A percentile compares a stretch with the other conserved stretches of the same genome.
Conservation (phyloP, 2,329 filamentous ascomycete genomes). For the Aspergillus sp. region DNA sequence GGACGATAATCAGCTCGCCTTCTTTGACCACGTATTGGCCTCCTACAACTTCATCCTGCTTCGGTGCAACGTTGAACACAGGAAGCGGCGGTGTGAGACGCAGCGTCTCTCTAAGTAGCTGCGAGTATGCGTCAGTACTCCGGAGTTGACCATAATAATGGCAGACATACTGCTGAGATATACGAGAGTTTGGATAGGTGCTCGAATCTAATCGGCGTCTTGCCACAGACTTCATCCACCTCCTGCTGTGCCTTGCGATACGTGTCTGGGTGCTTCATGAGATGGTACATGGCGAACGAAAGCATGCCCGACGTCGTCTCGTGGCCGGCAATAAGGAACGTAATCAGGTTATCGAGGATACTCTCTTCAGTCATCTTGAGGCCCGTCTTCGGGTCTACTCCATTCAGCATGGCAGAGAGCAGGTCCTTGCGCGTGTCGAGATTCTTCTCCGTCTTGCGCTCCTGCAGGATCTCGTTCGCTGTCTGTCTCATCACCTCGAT, state of each 20-base stretch:
- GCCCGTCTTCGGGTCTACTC: not conserved
- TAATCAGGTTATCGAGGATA: constrained; percentile 70
- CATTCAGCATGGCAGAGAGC: not conserved
- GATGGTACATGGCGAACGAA: constrained; percentile 64
- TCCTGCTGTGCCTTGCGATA: constrained; percentile 66
- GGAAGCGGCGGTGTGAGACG: constrained; percentile 8
- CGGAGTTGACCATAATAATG: not conserved
- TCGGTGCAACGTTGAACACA: constrained; percentile 63
- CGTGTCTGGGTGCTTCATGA: constrained; percentile 62
- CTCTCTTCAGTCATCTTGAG: constrained; percentile 57
- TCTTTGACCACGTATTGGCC: constrained; percentile 62
- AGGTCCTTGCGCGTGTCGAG: not conserved
- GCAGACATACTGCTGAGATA: not conserved
- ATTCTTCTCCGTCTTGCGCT: constrained; percentile 36
- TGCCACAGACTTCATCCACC: constrained; percentile 60
- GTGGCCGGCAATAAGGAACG: constrained; percentile 69
- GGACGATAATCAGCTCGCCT: constrained; percentile 50
- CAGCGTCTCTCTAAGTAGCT: not conserved
- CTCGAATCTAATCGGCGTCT: not conserved
- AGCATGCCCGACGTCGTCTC: constrained; percentile 70
- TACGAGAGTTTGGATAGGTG: not conserved
- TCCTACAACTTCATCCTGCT: constrained; percentile 24
- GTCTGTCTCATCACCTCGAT: not conserved
- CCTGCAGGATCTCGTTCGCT: constrained; percentile 51
- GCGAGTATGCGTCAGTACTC: not conserved